These are phyloP conservation scores for Ilex paraguariensis DNA, from an alignment of 305 asterid species.

Conservation along the genomic window DNA sequence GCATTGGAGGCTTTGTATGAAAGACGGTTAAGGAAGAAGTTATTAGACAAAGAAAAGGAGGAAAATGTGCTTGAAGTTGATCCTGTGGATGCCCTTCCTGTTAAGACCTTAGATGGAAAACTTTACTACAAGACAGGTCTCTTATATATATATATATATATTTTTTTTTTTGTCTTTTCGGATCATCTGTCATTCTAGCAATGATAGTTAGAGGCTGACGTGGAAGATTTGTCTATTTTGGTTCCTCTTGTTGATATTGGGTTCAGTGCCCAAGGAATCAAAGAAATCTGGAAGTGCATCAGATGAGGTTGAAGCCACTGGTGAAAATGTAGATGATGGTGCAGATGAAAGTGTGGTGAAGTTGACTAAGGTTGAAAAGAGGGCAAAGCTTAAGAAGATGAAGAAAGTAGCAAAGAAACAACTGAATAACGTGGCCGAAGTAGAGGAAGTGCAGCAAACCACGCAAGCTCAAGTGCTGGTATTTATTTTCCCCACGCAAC, in stretches of 20 bases:
- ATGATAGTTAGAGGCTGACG: too few relatives aligned
- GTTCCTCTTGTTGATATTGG: neutral
- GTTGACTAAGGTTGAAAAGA: slow-evolving; percentile 73
- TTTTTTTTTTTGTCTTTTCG: neutral
- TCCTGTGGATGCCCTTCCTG: slow-evolving; percentile 91
- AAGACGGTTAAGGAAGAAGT: slow-evolving; percentile 50
- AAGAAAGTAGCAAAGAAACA: slow-evolving; percentile 87
- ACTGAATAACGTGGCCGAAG: slow-evolving; percentile 35
- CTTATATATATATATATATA: too few relatives aligned
- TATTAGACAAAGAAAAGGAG: slow-evolving; percentile 44
- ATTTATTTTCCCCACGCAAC: slow-evolving; percentile 10
- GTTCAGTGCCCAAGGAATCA: slow-evolving; percentile 37
- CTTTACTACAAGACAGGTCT: slow-evolving; percentile 65
- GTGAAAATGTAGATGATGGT: slow-evolving; percentile 29
- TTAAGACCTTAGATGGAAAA: slow-evolving; percentile 64
- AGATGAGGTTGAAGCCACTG: slow-evolving; percentile 35
- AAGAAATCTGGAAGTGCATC: slow-evolving; percentile 28
- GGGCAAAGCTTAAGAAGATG: slow-evolving; percentile 59
- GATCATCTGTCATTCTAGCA: neutral
- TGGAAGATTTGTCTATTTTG: slow-evolving; percentile 3
- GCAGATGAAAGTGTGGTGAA: slow-evolving; percentile 25
- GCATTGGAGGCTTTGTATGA: slow-evolving; percentile 63
- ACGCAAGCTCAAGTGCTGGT: slow-evolving; percentile 87
- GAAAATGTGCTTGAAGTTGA: slow-evolving; percentile 54
- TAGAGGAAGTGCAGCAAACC: slow-evolving; percentile 46